Conservation (phyloP, 192 early-diverging fungal genomes). For the Funneliformis mosseae region DNA sequence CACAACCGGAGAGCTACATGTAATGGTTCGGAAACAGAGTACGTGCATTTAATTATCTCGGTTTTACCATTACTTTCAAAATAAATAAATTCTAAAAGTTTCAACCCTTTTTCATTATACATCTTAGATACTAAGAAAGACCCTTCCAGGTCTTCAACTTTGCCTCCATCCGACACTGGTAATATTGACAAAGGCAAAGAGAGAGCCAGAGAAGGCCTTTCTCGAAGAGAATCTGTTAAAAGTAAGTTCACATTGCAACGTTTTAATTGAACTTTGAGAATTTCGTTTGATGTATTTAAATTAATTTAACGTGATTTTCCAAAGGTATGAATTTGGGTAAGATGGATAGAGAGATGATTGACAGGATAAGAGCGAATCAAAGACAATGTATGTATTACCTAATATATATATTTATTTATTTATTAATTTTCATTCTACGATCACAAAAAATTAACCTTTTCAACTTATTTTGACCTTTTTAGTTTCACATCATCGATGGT, state of each 20-base stretch:
- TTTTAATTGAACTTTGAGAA: not conserved
- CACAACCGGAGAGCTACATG: slow-evolving; percentile 15
- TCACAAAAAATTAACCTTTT: not conserved
- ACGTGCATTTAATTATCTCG: not conserved
- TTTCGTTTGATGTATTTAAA: not conserved
- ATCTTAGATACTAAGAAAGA: not conserved
- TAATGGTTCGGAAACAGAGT: slow-evolving; percentile 21
- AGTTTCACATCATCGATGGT: slow-evolving; percentile 17
- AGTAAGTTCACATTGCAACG: not conserved
- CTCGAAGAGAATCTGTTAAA: not conserved
- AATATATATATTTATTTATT: not conserved
- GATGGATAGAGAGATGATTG: not conserved
- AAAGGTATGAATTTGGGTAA: not conserved
- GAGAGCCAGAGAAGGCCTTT: not conserved
- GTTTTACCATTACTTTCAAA: not conserved
- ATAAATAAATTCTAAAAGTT: not conserved
- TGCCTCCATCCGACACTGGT: too few relatives aligned
- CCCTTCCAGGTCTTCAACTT: not conserved
- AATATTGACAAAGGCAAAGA: slow-evolving; percentile 10
- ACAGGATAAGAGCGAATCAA: not conserved
- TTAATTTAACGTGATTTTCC: not conserved
- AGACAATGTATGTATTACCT: not conserved
- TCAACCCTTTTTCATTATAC: not conserved
- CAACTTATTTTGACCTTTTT: not conserved
- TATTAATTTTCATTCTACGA: not conserved